These are phyloP conservation scores for Penicillium macrosclerotiorum DNA, from an alignment of 495 filamentous ascomycete species.

Conservation along the genomic window DNA sequence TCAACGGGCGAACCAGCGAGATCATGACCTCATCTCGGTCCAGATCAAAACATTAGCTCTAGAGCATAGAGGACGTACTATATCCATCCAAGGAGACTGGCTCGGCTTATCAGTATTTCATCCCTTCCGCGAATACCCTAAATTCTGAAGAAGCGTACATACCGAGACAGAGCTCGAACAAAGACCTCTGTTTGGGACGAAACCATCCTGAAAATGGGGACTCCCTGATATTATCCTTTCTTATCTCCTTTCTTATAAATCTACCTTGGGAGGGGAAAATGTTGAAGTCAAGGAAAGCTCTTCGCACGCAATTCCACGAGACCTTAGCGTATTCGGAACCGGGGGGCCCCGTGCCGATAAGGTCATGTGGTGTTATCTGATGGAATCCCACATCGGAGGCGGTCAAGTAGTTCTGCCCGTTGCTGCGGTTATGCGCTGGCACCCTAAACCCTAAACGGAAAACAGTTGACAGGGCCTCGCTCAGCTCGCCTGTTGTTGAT, in stretches of 20 bases:
- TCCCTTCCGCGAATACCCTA: conserved; percentile 4
- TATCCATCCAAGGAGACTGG: conserved; percentile 43
- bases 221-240: no score
- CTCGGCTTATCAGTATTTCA: conserved; percentile 9
- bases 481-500: conserved; percentile 27
- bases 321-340: no score
- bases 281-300: no score
- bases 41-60: no score
- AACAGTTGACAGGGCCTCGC: conserved; percentile 36
- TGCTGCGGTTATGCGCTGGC: conserved; percentile 43
- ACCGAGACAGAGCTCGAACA: conserved; percentile 44
- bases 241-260: no score
- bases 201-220: no score
- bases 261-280: no score
- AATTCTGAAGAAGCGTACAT: conserved; percentile 12
- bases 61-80: conserved; percentile 31
- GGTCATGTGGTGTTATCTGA: conserved; percentile 17
- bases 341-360: conserved; percentile 4
- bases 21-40: no score
- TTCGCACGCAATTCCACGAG: no score
- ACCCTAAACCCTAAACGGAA: conserved; percentile 40
- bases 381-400: conserved; percentile 18
- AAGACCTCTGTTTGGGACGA: conserved; percentile 33
- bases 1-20: no score
- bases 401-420: conserved; percentile 26